Base-by-base conservation (phyloP, 306 rosid species). In the Amphicarpaea edgeworthii region DNA sequence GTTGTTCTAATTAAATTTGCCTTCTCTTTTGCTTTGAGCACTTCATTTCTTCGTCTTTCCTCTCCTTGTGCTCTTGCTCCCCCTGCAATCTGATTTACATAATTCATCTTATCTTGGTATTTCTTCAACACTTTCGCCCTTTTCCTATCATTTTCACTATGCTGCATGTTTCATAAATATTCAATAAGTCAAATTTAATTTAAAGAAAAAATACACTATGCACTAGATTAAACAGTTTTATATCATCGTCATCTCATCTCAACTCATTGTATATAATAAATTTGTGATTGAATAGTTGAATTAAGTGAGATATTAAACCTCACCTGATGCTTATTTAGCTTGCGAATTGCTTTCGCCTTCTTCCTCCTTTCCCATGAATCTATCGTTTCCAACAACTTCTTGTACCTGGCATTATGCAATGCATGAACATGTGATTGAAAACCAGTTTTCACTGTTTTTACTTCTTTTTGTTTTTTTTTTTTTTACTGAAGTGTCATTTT, bases 31-130 rank as follows among this genome's bases (percentile, higher is more conserved):
- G 81, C 90, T 82, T 88, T 92, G 1, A 51, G 23, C 70, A 58
- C 84, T 34, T 90, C 96, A 1, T 79, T 82, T 54, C 61, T 89
- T 72, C 76, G 57, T 49, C 76, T 84, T 8, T 72, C 85, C 4
- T 72, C 83, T 61, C 96, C 93, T 77, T 95, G 81, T 6, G 83
- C 80, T 82, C 86, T 92, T 1, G 97, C 98, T 74, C 80, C 93
- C 2, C 14, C 80, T 61, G 81, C 93, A 45, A 86, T 82, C 64
- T 80, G 85, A 50, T 72, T 78, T 62, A 90, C 85, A 34, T 55
- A 74, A 19, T 83, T 75, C 40, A 80, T 83, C n/a, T 85, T 70
- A 0, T 47, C 40, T 20, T 24, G 55, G 71, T 42, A 88, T 71
- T 84, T 86, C 28, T 14, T 62, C 53, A n/a, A 12, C 0, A 83